These are phyloP conservation scores for Lunularia cruciata DNA, from an alignment of 225 moss, liverwort and hornwort species.

Conservation along the genomic window DNA sequence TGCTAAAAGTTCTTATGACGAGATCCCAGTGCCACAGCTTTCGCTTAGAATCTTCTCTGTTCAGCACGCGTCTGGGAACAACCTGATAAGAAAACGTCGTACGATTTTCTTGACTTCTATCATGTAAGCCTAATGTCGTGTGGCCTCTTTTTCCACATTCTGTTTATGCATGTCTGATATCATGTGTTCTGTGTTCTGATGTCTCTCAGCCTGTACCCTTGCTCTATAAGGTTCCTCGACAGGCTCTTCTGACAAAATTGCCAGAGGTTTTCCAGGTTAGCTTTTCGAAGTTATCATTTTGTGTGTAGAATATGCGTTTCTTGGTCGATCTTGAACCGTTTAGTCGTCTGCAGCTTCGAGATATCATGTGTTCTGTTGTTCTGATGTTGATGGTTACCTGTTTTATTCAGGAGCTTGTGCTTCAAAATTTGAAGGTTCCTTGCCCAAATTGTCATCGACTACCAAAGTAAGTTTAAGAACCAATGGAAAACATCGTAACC, in stretches of 20 bases:
- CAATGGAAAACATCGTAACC: too few relatives aligned
- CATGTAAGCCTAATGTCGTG: too few relatives aligned
- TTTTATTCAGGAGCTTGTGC: conserved; percentile 45
- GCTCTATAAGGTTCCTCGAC: conserved; percentile 43
- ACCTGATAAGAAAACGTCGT: too few relatives aligned
- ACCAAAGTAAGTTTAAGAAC: conserved; percentile 38
- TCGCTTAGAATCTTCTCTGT: too few relatives aligned
- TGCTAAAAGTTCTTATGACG: too few relatives aligned
- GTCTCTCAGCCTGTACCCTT: conserved; percentile 27
- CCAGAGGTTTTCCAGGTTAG: conserved; percentile 58
- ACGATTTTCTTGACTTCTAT: too few relatives aligned
- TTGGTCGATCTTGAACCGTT: neutral
- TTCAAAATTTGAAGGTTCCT: conserved; percentile 38
- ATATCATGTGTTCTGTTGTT: neutral
- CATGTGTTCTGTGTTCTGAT: neutral
- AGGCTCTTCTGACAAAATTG: conserved; percentile 34
- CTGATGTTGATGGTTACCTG: neutral
- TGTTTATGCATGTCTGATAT: too few relatives aligned
- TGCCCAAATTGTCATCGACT: conserved; percentile 39
- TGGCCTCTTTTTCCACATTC: too few relatives aligned
- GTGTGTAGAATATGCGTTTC: neutral
- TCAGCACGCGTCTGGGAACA: too few relatives aligned
- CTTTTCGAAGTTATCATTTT: neutral
- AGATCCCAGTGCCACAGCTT: too few relatives aligned
- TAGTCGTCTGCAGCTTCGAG: too few relatives aligned